Base-by-base conservation (phyloP, 1,284 basidiomycete genomes). In the Puccinia hordei region DNA sequence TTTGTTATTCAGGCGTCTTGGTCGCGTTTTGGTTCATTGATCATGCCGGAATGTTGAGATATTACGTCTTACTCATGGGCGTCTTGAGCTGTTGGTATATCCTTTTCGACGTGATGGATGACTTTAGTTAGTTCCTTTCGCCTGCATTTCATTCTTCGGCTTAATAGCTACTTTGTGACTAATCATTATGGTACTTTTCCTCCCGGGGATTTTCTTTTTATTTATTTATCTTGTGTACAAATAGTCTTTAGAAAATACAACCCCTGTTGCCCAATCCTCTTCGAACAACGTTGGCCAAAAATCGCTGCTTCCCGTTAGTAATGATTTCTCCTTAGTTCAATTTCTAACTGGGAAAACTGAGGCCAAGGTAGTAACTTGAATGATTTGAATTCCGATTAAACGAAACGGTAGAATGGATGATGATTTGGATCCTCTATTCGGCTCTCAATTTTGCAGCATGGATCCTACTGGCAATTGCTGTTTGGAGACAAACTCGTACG, bases 51-150 rank as follows among this genome's bases (percentile, higher is more conserved):
- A 57, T 78, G 24, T 27, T 78, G 55, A 78, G 75, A 24, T 78
- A 78, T 44, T 78, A 65, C 57, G 75, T 78, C 6, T 38, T 78
- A 17, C 53, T 78, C 24, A 38, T 78, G 46, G 75, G 75, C 44
- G 75, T 78, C 17, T 46, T 78, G 49, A 78, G 65, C 41, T 68
- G 51, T 66, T 78, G 75, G 75, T 78, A 78, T 69, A 51, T 78
- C 46, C 49, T 78, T 17, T 78, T 55, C 33, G 75, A 78, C 53
- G 75, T 78, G 35, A 78, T 78, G 75, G 75, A 78, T 30, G 75
- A 78, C 57, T 78, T 78, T 27, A 27, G 75, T 78, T 22, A 35
- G 74, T 73, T 41, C 38, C 12, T 41, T 30, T 24, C 19, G 17
- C 17, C 30, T 17, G 17, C 30, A 15, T 41, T 65, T 65, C 35